Conservation (phyloP, 257 asterid genomes). For the Echites panduratus region DNA sequence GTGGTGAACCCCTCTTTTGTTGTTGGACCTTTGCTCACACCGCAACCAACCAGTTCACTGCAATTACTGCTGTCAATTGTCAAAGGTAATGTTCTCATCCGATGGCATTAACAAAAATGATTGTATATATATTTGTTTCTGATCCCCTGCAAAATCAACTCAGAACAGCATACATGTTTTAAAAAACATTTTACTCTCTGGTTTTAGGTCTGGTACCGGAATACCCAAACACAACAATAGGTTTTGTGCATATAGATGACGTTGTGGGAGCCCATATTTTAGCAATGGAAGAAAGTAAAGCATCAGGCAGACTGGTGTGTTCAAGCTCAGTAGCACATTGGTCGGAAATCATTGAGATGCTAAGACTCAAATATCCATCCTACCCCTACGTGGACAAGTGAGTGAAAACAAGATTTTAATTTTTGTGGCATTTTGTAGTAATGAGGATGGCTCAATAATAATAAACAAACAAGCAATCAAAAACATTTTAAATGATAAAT, state of each 20-base stretch:
- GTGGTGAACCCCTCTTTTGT: slow-evolving; percentile 86
- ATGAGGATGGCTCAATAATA: background rate
- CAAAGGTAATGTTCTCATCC: slow-evolving; percentile 39
- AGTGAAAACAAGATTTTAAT: slow-evolving; percentile 5
- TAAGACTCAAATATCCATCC: slow-evolving; percentile 58
- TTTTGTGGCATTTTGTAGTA: background rate
- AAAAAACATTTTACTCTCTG: background rate
- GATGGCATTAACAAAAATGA: too few relatives aligned
- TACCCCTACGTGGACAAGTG: slow-evolving; percentile 69
- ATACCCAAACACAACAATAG: slow-evolving; percentile 58
- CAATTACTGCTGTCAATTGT: slow-evolving; percentile 42
- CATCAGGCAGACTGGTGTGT: slow-evolving; percentile 79
- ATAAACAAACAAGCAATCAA: background rate
- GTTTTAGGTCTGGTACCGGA: slow-evolving; percentile 54
- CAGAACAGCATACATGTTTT: background rate
- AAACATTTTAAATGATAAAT: background rate
- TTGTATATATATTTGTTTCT: background rate
- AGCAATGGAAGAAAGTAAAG: slow-evolving; percentile 70
- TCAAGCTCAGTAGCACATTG: slow-evolving; percentile 78
- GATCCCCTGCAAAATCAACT: background rate
- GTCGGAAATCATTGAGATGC: slow-evolving; percentile 65
- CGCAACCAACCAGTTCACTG: slow-evolving; percentile 83
- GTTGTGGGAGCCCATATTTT: slow-evolving; percentile 77
- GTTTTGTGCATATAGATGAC: slow-evolving; percentile 90
- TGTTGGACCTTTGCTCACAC: slow-evolving; percentile 83